Conservation (phyloP, 371 early-diverging fungal species). For the Mortierella sp. region DNA sequence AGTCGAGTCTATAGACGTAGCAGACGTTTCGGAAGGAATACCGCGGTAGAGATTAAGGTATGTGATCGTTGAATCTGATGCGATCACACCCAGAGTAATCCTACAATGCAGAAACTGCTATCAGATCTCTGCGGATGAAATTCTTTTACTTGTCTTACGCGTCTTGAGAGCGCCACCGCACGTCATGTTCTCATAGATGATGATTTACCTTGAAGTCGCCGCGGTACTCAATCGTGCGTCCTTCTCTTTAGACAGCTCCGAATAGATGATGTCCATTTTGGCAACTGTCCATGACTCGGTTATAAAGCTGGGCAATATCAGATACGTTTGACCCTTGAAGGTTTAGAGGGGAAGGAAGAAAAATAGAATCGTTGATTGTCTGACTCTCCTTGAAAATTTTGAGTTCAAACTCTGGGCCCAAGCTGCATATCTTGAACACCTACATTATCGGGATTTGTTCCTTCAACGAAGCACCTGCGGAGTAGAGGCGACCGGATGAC, state of each 20-base stretch:
- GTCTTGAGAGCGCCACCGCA: no score
- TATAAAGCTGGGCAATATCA: constrained; percentile 24
- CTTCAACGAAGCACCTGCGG: constrained; percentile 33
- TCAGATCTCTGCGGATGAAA: not conserved
- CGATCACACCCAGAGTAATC: constrained; percentile 31
- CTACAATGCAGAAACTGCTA: constrained; percentile 2
- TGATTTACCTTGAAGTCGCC: not conserved
- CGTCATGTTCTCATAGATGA: no score
- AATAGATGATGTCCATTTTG: constrained; percentile 23
- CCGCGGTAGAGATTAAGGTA: constrained; percentile 35
- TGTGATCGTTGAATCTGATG: constrained; percentile 39
- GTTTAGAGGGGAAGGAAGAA: no score
- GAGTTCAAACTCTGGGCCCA: not conserved
- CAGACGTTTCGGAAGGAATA: constrained; percentile 1
- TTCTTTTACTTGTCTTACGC: no score
- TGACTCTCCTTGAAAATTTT: not conserved
- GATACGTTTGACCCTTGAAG: constrained; percentile 14
- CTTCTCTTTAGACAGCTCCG: constrained; percentile 11
- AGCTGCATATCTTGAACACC: not conserved
- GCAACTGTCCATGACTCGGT: constrained; percentile 36
- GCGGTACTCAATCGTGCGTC: constrained; percentile 16
- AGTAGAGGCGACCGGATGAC: constrained; percentile 25
- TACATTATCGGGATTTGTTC: constrained; percentile 45
- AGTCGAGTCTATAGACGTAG: no score
- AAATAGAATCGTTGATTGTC: no score